Evolutionary conservation across 495 filamentous ascomycete species (phyloP).

Genomic region (Penicillium flavigenum): DNA sequence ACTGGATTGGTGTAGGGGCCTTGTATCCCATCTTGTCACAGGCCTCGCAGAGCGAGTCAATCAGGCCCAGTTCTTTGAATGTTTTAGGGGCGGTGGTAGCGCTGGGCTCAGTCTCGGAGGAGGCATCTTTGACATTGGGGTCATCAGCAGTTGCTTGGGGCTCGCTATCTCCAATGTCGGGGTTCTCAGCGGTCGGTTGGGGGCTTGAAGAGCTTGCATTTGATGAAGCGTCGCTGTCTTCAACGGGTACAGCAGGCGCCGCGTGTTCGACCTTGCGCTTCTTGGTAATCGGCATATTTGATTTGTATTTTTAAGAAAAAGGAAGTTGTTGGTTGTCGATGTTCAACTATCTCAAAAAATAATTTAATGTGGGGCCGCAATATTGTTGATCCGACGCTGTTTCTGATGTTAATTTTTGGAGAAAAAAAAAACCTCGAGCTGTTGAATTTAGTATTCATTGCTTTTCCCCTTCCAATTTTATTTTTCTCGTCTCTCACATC

Average conservation of each 20-base stretch:
- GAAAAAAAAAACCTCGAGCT: constrained; percentile 39
- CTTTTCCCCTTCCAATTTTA: constrained; percentile 8
- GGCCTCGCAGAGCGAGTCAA: constrained; percentile 83
- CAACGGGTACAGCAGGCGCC: constrained; percentile 10
- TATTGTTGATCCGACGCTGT: constrained; percentile 39
- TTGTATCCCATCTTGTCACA: constrained; percentile 81
- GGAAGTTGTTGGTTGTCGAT: constrained; percentile 8
- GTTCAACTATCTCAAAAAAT: constrained; percentile 27
- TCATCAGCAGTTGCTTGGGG: constrained; percentile 15
- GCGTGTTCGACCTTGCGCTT: constrained; percentile 39
- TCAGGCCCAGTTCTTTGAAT: constrained; percentile 85
- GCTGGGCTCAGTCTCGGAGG: constrained; percentile 8
- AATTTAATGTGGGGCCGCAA: constrained; percentile 39
- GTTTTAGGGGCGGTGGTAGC: constrained; percentile 47
- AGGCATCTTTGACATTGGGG: constrained; percentile 14
- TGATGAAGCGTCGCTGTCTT: constrained; percentile 19
- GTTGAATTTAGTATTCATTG: constrained; percentile 14
- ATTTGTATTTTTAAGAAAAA: constrained; percentile 12
- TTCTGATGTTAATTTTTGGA: constrained; percentile 41
- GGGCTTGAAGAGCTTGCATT: constrained; percentile 7
- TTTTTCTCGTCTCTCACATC: constrained; percentile 16
- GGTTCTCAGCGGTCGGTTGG: constrained; percentile 15
- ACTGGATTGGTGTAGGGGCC: constrained; percentile 76
- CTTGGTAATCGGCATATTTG: constrained; percentile 38
- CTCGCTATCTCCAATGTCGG: constrained; percentile 16